Conservation (phyloP, 2,329 filamentous ascomycete species). For the Cladosporium sp. region DNA sequence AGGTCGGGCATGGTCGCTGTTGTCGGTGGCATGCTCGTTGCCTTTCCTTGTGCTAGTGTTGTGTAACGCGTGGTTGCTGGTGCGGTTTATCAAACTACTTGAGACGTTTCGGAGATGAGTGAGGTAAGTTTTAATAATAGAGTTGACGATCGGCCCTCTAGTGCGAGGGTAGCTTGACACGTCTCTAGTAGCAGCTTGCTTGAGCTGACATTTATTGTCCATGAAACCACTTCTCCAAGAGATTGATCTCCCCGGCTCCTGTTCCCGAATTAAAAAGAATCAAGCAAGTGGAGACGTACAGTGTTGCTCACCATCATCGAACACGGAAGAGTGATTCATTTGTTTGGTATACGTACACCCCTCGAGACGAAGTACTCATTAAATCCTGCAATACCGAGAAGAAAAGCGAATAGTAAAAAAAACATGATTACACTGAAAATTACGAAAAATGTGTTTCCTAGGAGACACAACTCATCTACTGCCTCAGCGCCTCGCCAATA, state of each 20-base stretch:
- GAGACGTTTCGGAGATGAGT: background rate
- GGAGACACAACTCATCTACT: slow-evolving; percentile 36
- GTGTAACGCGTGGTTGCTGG: background rate
- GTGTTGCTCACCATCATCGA: background rate
- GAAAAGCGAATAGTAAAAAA: background rate
- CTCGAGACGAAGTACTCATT: background rate
- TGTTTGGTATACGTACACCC: background rate
- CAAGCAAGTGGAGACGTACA: background rate
- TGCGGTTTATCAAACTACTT: background rate
- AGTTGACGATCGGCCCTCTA: background rate
- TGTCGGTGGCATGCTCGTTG: background rate
- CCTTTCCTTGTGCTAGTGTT: background rate
- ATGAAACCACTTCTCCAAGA: background rate
- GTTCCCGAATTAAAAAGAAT: background rate
- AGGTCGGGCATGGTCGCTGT: background rate
- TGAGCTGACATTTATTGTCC: background rate
- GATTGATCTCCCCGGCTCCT: background rate
- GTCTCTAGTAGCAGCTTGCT: background rate
- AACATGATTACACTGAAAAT: background rate
- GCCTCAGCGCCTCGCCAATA: slow-evolving; percentile 51
- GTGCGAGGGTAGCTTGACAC: background rate
- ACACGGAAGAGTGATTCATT: background rate
- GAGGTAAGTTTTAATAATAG: background rate
- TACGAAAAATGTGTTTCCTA: background rate
- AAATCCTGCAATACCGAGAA: background rate